Evolutionary conservation across 352 stramenopile genomes (phyloP), one percentile per base, ranked within the genome.

Genomic region (Albugo candida): DNA sequence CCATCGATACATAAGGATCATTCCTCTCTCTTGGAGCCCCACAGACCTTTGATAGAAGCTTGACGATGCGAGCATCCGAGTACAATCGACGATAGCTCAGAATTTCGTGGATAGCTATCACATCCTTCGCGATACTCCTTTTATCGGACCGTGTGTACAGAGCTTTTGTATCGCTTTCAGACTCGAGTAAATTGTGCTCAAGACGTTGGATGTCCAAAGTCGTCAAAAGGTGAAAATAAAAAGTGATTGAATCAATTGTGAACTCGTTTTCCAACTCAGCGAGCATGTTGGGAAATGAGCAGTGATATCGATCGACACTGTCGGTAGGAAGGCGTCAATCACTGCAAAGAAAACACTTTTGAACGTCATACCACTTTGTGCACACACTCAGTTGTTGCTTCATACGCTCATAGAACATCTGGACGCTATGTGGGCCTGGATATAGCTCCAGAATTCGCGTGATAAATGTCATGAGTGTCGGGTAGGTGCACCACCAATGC

Each of bases 401-500:
- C 74, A 85, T 86, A 8, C 61, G 56, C 41, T 83, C 65, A 55
- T 84, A 83, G 47, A 89, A 78, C 48, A 69, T 53, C 36, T 69
- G 68, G 42, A 86, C 70, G 46, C 71, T 86, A 13, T 83, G 72
- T 5, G 68, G 68, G 6, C 60, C 47, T 12, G 73, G 70, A 44
- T 86, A 79, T 10, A 89, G 59, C 58, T 89, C 77, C 49, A 89
- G 51, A 11, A 89, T 50, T n/a, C 76, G 73, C 74, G 85, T 77
- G 72, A 89, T 89, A 52, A 86, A 89, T 45, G 71, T 58, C 77
- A 89, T 89, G 51, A 89, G 77, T 48, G 68, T 62, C 27, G 77
- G 72, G 45, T 78, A 81, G 36, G 47, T 27, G 50, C 77, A 89
- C 77, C 77, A 89, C 77, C 77, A 89, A 55, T 89, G 77, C 8